phyloP scores from a whole-genome alignment of 495 filamentous ascomycete species.

The Lophiotrema nucula region DNA sequence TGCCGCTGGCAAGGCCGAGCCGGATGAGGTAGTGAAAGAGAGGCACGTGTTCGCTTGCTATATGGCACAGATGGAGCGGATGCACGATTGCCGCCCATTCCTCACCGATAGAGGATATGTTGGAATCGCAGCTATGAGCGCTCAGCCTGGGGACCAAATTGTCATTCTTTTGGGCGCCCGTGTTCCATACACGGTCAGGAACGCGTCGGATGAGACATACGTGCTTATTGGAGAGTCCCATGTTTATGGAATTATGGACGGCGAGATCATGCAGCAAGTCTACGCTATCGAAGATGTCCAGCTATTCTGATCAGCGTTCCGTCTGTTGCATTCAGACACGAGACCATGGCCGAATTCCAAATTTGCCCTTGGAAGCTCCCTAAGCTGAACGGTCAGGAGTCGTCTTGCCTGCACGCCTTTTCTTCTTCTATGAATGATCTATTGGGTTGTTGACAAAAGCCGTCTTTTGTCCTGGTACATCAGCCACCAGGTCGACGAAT shows the following conservation, averaged over 20 bases:
- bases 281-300: neutral
- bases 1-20: neutral
- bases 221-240: constrained; percentile 10
- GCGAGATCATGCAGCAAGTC: constrained; percentile 5
- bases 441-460: no score
- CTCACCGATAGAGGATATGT: constrained; percentile 2
- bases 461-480: no score
- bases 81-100: constrained; percentile 11
- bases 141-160: neutral
- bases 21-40: neutral
- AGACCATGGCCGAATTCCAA: neutral
- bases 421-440: neutral
- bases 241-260: constrained; percentile 22
- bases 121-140: constrained; percentile 1
- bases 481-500: no score
- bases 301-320: neutral
- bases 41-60: neutral
- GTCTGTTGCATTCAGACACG: neutral
- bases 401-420: neutral
- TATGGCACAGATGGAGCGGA: constrained; percentile 1
- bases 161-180: constrained; percentile 1
- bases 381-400: neutral
- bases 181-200: constrained; percentile 8
- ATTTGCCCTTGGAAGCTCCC: neutral
- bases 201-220: neutral